A percentile compares a stretch with the other conserved stretches of the same genome.
Evolutionary conservation across 352 stramenopile genomes (phyloP).

Genomic region (Phytophthora sojae): DNA sequence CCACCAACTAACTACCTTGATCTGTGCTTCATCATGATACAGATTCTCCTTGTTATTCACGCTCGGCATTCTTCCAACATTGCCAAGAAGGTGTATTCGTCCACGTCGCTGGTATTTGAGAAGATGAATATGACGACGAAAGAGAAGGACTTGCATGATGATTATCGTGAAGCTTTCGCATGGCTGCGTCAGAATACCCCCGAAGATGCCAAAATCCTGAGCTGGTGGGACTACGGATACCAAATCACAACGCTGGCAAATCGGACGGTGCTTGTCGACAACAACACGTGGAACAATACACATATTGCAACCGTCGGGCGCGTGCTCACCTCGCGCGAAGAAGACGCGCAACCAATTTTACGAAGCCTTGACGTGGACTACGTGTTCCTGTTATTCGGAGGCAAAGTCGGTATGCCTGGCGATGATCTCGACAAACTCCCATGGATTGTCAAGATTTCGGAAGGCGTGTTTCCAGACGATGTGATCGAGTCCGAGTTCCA

Average conservation of each 20-base stretch:
- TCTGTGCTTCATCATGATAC: conserved; percentile 7
- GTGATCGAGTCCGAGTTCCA: conserved; percentile 89
- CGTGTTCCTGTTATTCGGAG: conserved; percentile 81
- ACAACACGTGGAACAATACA: conserved; percentile 98
- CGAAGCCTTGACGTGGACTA: conserved; percentile 84
- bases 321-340: conserved; percentile 74
- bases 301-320: conserved; percentile 96
- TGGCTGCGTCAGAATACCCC: conserved; percentile 83
- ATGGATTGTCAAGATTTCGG: conserved; percentile 94
- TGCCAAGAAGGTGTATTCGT: conserved; percentile 80
- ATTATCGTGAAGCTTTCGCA: conserved; percentile 86
- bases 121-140: conserved; percentile 60
- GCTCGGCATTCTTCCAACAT: conserved; percentile 67
- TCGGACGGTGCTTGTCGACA: conserved; percentile 92
- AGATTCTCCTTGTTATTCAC: conserved; percentile 79
- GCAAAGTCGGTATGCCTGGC: conserved; percentile 67
- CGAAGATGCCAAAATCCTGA: conserved; percentile 72
- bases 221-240: conserved; percentile 92
- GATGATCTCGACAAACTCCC: conserved; percentile 95
- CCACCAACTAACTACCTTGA: conserved; percentile 1
- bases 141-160: conserved; percentile 61
- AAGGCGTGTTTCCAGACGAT: conserved; percentile 84
- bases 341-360: conserved; percentile 75
- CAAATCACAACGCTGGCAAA: conserved; percentile 86
- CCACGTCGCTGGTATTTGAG: conserved; percentile 79